Conservation (phyloP, 129 eudicot species). For the Calendula officinalis region DNA sequence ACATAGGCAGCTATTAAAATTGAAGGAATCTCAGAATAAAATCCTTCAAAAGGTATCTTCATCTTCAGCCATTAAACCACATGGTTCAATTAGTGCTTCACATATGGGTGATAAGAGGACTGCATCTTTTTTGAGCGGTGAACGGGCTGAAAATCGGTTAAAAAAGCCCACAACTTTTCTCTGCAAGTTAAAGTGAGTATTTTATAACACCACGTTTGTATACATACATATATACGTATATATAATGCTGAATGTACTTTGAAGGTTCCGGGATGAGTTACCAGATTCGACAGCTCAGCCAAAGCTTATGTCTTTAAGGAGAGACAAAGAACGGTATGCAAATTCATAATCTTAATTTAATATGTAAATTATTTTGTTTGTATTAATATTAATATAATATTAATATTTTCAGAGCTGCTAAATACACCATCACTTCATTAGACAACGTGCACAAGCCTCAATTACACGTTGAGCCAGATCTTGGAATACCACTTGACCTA, state of each 20-base stretch:
- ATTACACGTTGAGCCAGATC: slow-evolving; percentile 75
- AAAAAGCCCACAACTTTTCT: slow-evolving; percentile 89
- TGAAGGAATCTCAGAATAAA: slow-evolving; percentile 65
- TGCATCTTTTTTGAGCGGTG: slow-evolving; percentile 55
- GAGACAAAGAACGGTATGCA: slow-evolving; percentile 80
- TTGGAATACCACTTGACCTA: slow-evolving; percentile 89
- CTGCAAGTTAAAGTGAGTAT: slow-evolving; percentile 92
- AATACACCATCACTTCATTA: slow-evolving; percentile 66
- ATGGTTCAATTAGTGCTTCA: slow-evolving; percentile 67
- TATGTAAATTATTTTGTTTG: no score
- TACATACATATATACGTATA: slow-evolving; percentile 1
- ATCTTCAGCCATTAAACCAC: slow-evolving; percentile 62
- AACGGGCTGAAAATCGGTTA: slow-evolving; percentile 68
- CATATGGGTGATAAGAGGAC: slow-evolving; percentile 77
- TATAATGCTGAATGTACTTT: slow-evolving; percentile 14
- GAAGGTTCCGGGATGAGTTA: slow-evolving; percentile 84
- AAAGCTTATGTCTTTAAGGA: slow-evolving; percentile 60
- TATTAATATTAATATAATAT: slow-evolving; percentile 13
- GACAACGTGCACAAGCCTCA: slow-evolving; percentile 88
- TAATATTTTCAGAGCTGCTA: slow-evolving; percentile 59
- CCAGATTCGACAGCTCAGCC: slow-evolving; percentile 84
- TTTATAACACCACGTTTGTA: neutral
- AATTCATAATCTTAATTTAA: neutral
- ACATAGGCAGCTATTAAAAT: slow-evolving; percentile 55
- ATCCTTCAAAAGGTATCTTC: slow-evolving; percentile 61